A percentile compares a stretch with the other conserved stretches of the same genome.
Conservation (phyloP, 192 early-diverging fungal species). For the Gaertneriomyces sp. region DNA sequence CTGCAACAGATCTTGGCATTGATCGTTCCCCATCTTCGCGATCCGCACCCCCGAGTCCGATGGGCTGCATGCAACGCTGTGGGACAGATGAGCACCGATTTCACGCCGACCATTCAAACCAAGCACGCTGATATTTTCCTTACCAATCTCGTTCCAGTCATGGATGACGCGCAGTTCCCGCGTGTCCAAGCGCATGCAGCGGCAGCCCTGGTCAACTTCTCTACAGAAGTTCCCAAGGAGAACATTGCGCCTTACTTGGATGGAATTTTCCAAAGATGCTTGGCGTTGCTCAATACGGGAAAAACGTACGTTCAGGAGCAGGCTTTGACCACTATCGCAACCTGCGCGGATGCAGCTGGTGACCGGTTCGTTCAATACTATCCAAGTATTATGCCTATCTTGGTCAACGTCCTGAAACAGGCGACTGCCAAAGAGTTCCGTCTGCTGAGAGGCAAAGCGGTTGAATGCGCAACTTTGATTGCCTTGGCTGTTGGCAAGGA, state of each 20-base stretch:
- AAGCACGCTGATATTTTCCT: slow-evolving; percentile 47
- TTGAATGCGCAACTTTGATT: slow-evolving; percentile 96
- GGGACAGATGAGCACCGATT: slow-evolving; percentile 98
- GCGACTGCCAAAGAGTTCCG: slow-evolving; percentile 85
- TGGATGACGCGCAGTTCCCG: slow-evolving; percentile 74
- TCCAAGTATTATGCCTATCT: slow-evolving; percentile 88
- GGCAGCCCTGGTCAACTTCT: slow-evolving; percentile 97
- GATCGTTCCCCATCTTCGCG: slow-evolving; percentile 74
- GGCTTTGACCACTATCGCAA: slow-evolving; percentile 96
- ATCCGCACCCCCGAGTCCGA: slow-evolving; percentile 92
- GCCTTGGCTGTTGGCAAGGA: slow-evolving; percentile 92
- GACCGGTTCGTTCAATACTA: slow-evolving; percentile 91
- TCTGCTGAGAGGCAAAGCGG: slow-evolving; percentile 89
- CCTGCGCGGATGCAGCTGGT: slow-evolving; percentile 93
- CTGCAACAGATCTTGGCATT: slow-evolving; percentile 78
- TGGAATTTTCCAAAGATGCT: slow-evolving; percentile 79
- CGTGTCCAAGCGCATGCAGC: slow-evolving; percentile 95
- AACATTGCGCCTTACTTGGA: slow-evolving; percentile 86
- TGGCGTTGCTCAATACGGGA: slow-evolving; percentile 75
- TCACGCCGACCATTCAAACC: slow-evolving; percentile 56
- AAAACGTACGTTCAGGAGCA: slow-evolving; percentile 98
- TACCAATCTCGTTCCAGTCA: slow-evolving; percentile 74
- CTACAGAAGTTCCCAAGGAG: slow-evolving; percentile 80
- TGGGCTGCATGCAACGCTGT: slow-evolving; percentile 95
- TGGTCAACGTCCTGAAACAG: slow-evolving; percentile 82